A percentile compares a stretch with the other conserved stretches of the same genome.
phyloP scores from a whole-genome alignment of 108 stramenopile species.

The Nitzschia sp. region DNA sequence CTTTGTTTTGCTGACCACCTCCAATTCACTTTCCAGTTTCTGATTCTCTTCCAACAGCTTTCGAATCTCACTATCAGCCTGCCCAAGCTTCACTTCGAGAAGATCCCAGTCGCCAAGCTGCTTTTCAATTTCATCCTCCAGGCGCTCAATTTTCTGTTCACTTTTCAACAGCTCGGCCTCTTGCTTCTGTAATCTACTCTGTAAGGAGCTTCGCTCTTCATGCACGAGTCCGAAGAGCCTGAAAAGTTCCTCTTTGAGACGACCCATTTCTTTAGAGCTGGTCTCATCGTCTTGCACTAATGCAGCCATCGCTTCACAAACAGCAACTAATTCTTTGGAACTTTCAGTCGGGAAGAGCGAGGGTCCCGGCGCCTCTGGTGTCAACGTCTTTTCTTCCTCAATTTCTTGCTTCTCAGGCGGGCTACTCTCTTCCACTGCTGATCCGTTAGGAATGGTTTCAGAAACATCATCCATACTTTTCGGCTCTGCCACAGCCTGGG shows the following conservation, averaged over 20 bases:
- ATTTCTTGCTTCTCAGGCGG: too few relatives aligned
- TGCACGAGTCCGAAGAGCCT: neutral
- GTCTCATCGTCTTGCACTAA: neutral
- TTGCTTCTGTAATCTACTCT: neutral
- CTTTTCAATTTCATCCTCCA: conserved; percentile 1
- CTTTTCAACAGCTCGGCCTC: conserved; percentile 2
- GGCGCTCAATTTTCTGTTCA: neutral
- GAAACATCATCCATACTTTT: too few relatives aligned
- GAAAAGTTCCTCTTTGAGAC: neutral
- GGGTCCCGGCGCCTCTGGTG: too few relatives aligned
- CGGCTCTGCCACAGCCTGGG: too few relatives aligned
- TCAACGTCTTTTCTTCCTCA: too few relatives aligned
- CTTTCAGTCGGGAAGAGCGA: neutral
- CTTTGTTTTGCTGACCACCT: neutral
- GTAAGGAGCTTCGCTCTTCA: neutral
- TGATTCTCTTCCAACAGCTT: conserved; percentile 6
- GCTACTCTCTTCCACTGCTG: too few relatives aligned
- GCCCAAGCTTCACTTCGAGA: conserved; percentile 10
- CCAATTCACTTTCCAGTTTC: neutral
- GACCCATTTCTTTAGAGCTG: neutral
- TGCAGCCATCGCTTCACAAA: neutral
- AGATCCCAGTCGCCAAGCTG: conserved; percentile 9
- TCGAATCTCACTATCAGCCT: conserved; percentile 9
- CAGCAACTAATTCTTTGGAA: neutral
- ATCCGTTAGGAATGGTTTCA: too few relatives aligned